Evolutionary conservation across 257 asterid genomes (phyloP), one percentile per base, ranked within the genome.

Genomic region (Ehretia macrophylla): DNA sequence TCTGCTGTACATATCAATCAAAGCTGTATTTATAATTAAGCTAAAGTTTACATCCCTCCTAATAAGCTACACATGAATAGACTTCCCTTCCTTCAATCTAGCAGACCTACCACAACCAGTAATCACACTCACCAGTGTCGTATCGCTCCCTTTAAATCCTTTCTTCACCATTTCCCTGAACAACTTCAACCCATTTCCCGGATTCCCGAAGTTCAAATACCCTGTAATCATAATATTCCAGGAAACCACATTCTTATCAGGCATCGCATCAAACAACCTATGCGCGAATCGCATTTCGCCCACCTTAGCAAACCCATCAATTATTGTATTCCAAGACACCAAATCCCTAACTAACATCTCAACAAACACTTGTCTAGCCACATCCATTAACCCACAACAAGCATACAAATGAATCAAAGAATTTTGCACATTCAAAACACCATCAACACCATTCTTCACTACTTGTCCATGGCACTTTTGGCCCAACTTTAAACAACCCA

Each of bases 71-170:
- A 87, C 83, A 55, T 85, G 96, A 62, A 85, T 72, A 1, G 93
- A 85, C 56, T 70, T 83, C 47, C 95, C 96, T 72, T 88, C 95
- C 61, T 71, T 81, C 65, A 85, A 74, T 55, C 92, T 72, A 60
- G 74, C 75, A 52, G 95, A 88, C 83, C 90, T 77, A 70, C 87
- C 84, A 73, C 96, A 85, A 68, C 89, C 80, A 9, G 86, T 65
- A 45, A 85, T 56, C 49, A 73, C 80, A 56, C 67, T 76, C 71
- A 87, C 92, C 60, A 64, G 42, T 18, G 84, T 81, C 1, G 74
- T 68, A 63, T 64, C 84, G 62, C 67, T 77, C 32, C 85, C 68
- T 67, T 32, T 68, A 35, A 56, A 17, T 16, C 76, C 76, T 23
- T 14, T 16, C 23, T 5, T 58, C 78, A 69, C 66, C 92, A 87